Evolutionary conservation across 495 filamentous ascomycete genomes (phyloP).

Genomic region (Penicillium mononematosum): DNA sequence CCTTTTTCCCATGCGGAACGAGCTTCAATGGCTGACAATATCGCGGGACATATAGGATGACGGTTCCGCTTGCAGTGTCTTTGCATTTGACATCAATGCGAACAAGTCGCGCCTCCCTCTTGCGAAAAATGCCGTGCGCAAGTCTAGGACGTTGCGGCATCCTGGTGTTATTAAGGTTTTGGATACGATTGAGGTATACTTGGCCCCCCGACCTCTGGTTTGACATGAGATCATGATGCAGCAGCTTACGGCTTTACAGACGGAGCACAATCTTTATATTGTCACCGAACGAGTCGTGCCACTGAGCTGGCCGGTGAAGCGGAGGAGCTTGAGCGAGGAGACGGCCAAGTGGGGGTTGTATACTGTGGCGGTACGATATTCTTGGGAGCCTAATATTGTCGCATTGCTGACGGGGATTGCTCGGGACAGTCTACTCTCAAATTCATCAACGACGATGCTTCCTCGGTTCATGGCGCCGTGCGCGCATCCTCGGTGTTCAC

Average conservation of each 20-base stretch:
- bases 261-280: conserved; percentile 90
- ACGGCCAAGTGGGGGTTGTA: conserved; percentile 95
- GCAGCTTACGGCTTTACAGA: conserved; percentile 47
- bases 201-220: not conserved
- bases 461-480: conserved; percentile 84
- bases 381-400: not conserved
- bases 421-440: conserved; percentile 73
- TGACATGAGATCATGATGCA: not conserved
- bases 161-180: conserved; percentile 90
- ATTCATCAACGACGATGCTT: conserved; percentile 92
- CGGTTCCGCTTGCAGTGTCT: conserved; percentile 89
- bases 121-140: conserved; percentile 88
- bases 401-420: conserved; percentile 11
- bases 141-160: conserved; percentile 86
- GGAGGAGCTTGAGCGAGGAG: conserved; percentile 80
- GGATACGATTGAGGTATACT: conserved; percentile 83
- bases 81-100: conserved; percentile 82
- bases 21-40: conserved; percentile 3
- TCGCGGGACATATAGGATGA: conserved; percentile 65
- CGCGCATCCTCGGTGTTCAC: conserved; percentile 83
- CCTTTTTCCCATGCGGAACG: conserved; percentile 1
- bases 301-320: conserved; percentile 78
- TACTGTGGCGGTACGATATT: conserved; percentile 65
- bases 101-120: conserved; percentile 80
- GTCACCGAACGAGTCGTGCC: conserved; percentile 88